phyloP scores from a whole-genome alignment of 371 early-diverging fungal species.

The Rhizopus delemar region DNA sequence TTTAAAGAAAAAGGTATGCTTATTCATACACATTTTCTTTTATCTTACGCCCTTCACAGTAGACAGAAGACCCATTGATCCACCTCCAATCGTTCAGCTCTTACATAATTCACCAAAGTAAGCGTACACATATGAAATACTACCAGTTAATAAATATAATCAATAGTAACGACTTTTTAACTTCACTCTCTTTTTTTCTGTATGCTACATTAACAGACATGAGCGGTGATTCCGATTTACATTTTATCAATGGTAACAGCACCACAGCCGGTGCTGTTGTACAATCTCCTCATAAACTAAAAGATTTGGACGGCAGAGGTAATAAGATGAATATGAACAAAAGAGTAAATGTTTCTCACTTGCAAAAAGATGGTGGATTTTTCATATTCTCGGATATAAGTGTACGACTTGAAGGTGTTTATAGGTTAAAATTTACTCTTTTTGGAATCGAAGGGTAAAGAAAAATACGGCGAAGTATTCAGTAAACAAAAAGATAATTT shows the following conservation, averaged over 20 bases:
- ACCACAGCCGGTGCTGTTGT: slow-evolving; percentile 54
- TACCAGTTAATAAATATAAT: not conserved
- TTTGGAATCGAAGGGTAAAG: slow-evolving; percentile 82
- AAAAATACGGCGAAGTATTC: not conserved
- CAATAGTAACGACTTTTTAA: slow-evolving; percentile 23
- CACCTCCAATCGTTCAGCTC: slow-evolving; percentile 53
- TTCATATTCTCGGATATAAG: slow-evolving; percentile 93
- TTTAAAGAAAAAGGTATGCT: slow-evolving; percentile 56
- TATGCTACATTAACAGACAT: slow-evolving; percentile 42
- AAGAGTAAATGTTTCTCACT: not conserved
- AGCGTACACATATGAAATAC: slow-evolving; percentile 3
- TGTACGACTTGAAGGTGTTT: slow-evolving; percentile 86
- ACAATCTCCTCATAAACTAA: slow-evolving; percentile 53
- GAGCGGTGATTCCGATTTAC: slow-evolving; percentile 34
- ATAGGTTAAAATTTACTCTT: slow-evolving; percentile 86
- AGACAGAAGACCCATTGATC: slow-evolving; percentile 53
- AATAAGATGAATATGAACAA: not conserved
- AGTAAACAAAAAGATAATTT: not conserved
- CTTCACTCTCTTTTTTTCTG: slow-evolving; percentile 44
- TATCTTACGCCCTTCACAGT: slow-evolving; percentile 20
- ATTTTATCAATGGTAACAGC: slow-evolving; percentile 39
- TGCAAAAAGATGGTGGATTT: slow-evolving; percentile 78
- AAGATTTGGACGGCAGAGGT: slow-evolving; percentile 46
- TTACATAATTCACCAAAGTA: slow-evolving; percentile 16
- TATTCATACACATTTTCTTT: slow-evolving; percentile 2